phyloP scores from a whole-genome alignment of 257 asterid genomes.

The Jacaranda mimosifolia region DNA sequence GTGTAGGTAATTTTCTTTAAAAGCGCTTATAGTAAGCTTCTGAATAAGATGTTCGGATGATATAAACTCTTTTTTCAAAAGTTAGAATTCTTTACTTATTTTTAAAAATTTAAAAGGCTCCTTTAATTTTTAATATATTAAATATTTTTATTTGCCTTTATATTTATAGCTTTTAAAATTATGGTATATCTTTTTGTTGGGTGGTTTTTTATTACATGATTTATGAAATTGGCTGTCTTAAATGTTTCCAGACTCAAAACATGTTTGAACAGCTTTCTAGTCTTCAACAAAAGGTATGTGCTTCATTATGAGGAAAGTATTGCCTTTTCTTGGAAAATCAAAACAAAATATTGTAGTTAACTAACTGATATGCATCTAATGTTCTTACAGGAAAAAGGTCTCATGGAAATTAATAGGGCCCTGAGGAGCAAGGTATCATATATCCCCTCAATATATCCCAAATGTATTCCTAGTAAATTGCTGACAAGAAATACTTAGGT shows the following conservation, averaged over 20 bases:
- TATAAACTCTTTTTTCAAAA: too few relatives aligned
- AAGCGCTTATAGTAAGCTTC: too few relatives aligned
- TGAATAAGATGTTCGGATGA: too few relatives aligned
- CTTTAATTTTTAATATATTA: too few relatives aligned
- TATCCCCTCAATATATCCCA: not conserved
- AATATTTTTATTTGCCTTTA: not conserved
- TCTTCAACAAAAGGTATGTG: slow-evolving; percentile 41
- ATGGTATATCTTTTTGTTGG: not conserved
- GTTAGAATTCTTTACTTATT: too few relatives aligned
- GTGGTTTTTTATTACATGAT: slow-evolving; percentile 2
- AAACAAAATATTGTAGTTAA: not conserved
- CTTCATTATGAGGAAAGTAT: slow-evolving; percentile 5
- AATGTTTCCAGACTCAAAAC: slow-evolving; percentile 37
- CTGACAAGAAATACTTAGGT: too few relatives aligned
- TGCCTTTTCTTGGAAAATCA: not conserved
- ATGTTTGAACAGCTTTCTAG: slow-evolving; percentile 41
- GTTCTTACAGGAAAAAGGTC: slow-evolving; percentile 38
- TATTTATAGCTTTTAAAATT: too few relatives aligned
- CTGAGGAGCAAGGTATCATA: slow-evolving; percentile 32
- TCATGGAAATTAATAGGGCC: slow-evolving; percentile 39
- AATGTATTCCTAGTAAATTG: too few relatives aligned
- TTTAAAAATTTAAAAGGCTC: too few relatives aligned
- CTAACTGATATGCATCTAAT: not conserved
- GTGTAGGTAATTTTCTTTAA: too few relatives aligned
- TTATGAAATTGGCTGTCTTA: not conserved